Base-by-base conservation (phyloP, 1,284 basidiomycete species). In the Xerocomus amazonicus region DNA sequence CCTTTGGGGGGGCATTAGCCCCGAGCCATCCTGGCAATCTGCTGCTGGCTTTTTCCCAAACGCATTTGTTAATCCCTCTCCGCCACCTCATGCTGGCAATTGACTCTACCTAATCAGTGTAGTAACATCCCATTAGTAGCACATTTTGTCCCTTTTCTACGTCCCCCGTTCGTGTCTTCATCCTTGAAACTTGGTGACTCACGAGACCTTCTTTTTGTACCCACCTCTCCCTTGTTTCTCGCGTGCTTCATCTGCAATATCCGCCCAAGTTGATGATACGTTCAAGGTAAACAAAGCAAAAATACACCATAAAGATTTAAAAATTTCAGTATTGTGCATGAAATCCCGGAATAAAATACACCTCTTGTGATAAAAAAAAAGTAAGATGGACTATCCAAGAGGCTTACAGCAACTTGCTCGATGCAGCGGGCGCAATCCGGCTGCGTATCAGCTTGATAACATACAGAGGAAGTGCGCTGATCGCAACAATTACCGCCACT, bases 391-490 rank as follows among this genome's bases (percentile, higher is more conserved):
- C 37, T n/a, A 38, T 26, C 26, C 29, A n/a, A 19, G 26, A 28
- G 8, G 32, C 49, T 83, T 8, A 88, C 60, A 87, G 67, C 66
- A 96, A 73, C 73, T 99, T 99, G 69, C 90, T 93, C 60, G 95
- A 97, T 45, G 90, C 90, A 32, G 96, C 94, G 32, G 97, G 97
- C 23, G 93, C 89, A 54, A 98, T 77, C 63, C 90, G 80, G 70
- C 84, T 85, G 60, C 87, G 83, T 51, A 97, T 83, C 52, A 90
- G 72, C 70, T 97, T 97, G 75, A 96, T 86, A 55, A 97, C 78
- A 63, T 90, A 97, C 40, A 99, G 72, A 1, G 97, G 97, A 54
- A 97, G 76, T 27, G 92, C 88, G 60, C 93, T 93, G 63, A 99
- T 83, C 3, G 89, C 92, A 2, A 98, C 93, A 57, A 99, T 98